Evolutionary conservation across 768 basidiomycete genomes (phyloP).

Genomic region (Paxillus ammoniavirescens): DNA sequence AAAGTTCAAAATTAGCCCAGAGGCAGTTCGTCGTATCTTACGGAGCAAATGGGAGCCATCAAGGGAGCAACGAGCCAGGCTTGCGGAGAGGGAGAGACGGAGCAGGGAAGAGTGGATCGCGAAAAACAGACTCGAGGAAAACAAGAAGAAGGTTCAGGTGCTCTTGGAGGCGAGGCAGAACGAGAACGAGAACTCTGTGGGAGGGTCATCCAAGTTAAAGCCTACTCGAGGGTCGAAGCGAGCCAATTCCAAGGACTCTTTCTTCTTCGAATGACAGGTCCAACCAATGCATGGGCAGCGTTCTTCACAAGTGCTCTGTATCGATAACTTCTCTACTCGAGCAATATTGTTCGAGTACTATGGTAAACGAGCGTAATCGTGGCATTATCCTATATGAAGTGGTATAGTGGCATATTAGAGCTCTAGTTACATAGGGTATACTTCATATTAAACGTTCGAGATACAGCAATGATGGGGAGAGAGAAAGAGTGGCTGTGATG

Average conservation of each 20-base stretch:
- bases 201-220: background rate
- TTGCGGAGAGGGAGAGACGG: slow-evolving; percentile 52
- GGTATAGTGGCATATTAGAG: slow-evolving; percentile 6
- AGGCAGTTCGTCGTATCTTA: slow-evolving; percentile 77
- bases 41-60: slow-evolving; percentile 71
- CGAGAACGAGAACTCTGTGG: slow-evolving; percentile 6
- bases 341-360: background rate
- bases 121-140: slow-evolving; percentile 43
- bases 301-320: background rate
- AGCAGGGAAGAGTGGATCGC: slow-evolving; percentile 38
- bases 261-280: slow-evolving; percentile 41
- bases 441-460: slow-evolving; percentile 6
- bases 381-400: slow-evolving; percentile 9
- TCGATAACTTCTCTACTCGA: background rate
- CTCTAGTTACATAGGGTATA: slow-evolving; percentile 8
- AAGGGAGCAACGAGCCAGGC: slow-evolving; percentile 46
- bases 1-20: slow-evolving; percentile 75
- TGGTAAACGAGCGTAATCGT: slow-evolving; percentile 2
- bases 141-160: slow-evolving; percentile 35
- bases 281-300: background rate
- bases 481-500: slow-evolving; percentile 1
- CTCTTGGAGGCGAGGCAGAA: slow-evolving; percentile 20
- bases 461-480: slow-evolving; percentile 11
- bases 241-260: slow-evolving; percentile 32
- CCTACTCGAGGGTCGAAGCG: slow-evolving; percentile 18